Conservation (phyloP, 805 yeast genomes). For the Candida corydali region DNA sequence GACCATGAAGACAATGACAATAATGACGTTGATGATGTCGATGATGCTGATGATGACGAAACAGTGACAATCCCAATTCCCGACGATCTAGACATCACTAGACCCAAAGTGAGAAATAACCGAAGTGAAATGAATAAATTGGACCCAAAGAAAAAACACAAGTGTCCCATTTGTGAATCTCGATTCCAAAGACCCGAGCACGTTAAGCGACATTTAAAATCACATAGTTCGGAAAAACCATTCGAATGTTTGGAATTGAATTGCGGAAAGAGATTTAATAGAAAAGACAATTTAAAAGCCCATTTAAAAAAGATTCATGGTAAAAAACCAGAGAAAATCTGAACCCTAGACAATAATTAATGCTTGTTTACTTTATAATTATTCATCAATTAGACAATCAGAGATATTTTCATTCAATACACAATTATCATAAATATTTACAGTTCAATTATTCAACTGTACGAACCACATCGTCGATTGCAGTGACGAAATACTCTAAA, state of each 20-base stretch:
- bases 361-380: too few relatives aligned
- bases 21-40: not conserved
- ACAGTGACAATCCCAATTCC: slow-evolving; percentile 11
- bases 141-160: slow-evolving; percentile 54
- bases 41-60: slow-evolving; percentile 10
- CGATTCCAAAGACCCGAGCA: slow-evolving; percentile 69
- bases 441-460: too few relatives aligned
- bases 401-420: too few relatives aligned
- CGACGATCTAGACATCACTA: slow-evolving; percentile 9
- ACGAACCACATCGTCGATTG: slow-evolving; percentile 37
- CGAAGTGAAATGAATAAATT: slow-evolving; percentile 23
- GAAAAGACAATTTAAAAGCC: slow-evolving; percentile 58
- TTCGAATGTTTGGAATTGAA: slow-evolving; percentile 48
- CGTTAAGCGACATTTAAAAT: slow-evolving; percentile 60
- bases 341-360: not conserved
- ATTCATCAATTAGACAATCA: too few relatives aligned
- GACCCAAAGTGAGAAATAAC: slow-evolving; percentile 11
- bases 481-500: slow-evolving; percentile 32
- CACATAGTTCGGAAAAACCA: slow-evolving; percentile 57
- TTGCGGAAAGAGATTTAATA: slow-evolving; percentile 54
- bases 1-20: not conserved
- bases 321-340: not conserved
- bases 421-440: too few relatives aligned
- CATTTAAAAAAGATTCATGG: slow-evolving; percentile 59
- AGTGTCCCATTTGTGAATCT: slow-evolving; percentile 61